These are phyloP conservation scores for Ceratocystis eucalypticola DNA, from an alignment of 2,329 filamentous ascomycete species.

Conservation along the genomic window DNA sequence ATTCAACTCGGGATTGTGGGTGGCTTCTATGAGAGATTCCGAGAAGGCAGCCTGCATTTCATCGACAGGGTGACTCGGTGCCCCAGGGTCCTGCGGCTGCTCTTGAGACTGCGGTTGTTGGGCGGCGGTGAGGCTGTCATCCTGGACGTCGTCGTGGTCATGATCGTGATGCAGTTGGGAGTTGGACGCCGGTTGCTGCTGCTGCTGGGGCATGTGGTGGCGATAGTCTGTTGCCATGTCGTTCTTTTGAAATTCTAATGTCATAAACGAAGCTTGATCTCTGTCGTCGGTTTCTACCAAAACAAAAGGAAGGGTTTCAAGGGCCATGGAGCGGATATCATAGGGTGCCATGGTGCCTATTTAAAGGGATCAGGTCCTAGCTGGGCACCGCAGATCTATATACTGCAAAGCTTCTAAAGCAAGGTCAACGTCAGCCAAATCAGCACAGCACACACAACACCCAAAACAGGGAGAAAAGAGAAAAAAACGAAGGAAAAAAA, in stretches of 20 bases:
- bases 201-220: neutral
- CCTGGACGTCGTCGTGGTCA: neutral
- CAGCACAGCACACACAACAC: neutral
- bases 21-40: slow-evolving; percentile 58
- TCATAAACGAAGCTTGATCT: slow-evolving; percentile 3
- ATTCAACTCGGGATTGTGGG: slow-evolving; percentile 19
- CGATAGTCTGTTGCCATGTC: slow-evolving; percentile 9
- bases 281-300: slow-evolving; percentile 13
- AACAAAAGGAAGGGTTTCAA: slow-evolving; percentile 18
- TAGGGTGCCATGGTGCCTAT: slow-evolving; percentile 17
- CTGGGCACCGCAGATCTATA: slow-evolving; percentile 16
- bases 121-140: neutral
- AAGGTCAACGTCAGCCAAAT: slow-evolving; percentile 17
- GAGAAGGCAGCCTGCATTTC: slow-evolving; percentile 71
- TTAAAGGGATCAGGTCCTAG: slow-evolving; percentile 15
- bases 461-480: neutral
- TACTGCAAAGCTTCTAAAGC: slow-evolving; percentile 13
- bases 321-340: slow-evolving; percentile 16
- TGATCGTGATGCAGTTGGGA: neutral
- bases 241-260: slow-evolving; percentile 10
- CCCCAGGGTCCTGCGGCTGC: slow-evolving; percentile 14
- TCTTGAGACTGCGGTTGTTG: slow-evolving; percentile 5
- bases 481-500: slow-evolving; percentile 8
- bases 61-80: slow-evolving; percentile 52
- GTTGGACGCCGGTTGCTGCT: neutral